A percentile compares a stretch with the other conserved stretches of the same genome.
These are phyloP conservation scores for Aspergillus spinulosporus DNA, from an alignment of 2,329 filamentous ascomycete genomes.

Conservation along the genomic window DNA sequence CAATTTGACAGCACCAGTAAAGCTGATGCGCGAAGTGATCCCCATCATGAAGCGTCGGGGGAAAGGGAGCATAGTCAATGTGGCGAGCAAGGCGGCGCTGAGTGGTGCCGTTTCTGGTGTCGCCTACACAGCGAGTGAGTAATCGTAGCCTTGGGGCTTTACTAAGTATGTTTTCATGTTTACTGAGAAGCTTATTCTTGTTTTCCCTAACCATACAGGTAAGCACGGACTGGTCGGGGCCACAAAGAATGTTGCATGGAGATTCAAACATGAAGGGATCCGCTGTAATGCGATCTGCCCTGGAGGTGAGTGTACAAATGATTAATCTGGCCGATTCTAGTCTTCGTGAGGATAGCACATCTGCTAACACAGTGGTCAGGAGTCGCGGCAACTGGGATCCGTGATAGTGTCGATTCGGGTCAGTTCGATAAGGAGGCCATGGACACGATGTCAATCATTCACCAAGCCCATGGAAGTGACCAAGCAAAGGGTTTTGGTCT, in stretches of 20 bases:
- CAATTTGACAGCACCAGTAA: constrained; percentile 48
- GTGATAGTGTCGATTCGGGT: background rate
- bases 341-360: background rate
- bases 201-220: constrained; percentile 24
- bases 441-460: background rate
- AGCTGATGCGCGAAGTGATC: constrained; percentile 50
- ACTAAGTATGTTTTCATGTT: no score
- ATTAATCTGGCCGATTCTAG: background rate
- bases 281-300: constrained; percentile 50
- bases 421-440: background rate
- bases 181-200: constrained; percentile 19
- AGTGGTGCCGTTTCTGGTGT: constrained; percentile 45
- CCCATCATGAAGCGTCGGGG: constrained; percentile 12
- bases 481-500: background rate
- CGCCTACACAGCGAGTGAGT: constrained; percentile 47
- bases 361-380: background rate
- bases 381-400: background rate
- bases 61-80: constrained; percentile 46
- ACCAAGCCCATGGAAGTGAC: background rate
- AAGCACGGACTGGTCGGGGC: constrained; percentile 4
- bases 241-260: constrained; percentile 51
- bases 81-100: constrained; percentile 38
- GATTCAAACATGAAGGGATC: constrained; percentile 48
- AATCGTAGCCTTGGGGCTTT: no score
- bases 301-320: constrained; percentile 27